Percentiles rank a stretch among this genome's conserved stretches.
Evolutionary conservation across 2,329 filamentous ascomycete species (phyloP).

Genomic region (Nannizziopsis arthrosporioides): DNA sequence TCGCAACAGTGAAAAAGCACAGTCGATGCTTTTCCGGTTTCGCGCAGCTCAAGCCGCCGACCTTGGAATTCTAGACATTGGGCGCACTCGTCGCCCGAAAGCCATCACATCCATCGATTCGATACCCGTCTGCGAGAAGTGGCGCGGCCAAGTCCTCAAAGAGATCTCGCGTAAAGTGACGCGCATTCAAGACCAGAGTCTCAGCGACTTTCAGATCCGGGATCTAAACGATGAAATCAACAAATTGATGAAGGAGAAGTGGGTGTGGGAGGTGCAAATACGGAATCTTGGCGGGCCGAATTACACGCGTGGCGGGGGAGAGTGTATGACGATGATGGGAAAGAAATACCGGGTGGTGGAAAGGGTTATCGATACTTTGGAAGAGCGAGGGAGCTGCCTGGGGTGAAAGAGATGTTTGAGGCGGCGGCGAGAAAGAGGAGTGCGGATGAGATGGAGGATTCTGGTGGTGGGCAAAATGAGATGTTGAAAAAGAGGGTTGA

Average conservation of each 20-base stretch:
- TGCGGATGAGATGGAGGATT: conserved; percentile 55
- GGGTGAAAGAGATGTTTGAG: conserved; percentile 93
- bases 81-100: conserved; percentile 79
- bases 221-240: conserved; percentile 99
- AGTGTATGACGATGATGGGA: conserved; percentile 61
- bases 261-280: conserved; percentile 98
- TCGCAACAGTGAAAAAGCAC: conserved; percentile 95
- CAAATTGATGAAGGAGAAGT: conserved; percentile 96
- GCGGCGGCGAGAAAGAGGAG: conserved; percentile 55
- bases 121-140: conserved; percentile 87
- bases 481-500: conserved; percentile 59
- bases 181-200: conserved; percentile 77
- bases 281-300: conserved; percentile 92
- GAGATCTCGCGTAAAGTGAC: conserved; percentile 95
- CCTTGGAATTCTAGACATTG: conserved; percentile 87
- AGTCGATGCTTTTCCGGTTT: conserved; percentile 99
- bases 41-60: conserved; percentile 93
- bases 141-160: conserved; percentile 93
- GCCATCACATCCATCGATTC: conserved; percentile 75
- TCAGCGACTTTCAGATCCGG: conserved; percentile 95
- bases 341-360: conserved; percentile 58
- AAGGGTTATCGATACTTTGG: conserved; percentile 95
- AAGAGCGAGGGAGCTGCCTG: conserved; percentile 74
- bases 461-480: conserved; percentile 38
- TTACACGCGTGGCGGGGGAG: conserved; percentile 71